A percentile compares a stretch with the other conserved stretches of the same genome.
These are phyloP conservation scores for Hypoxylon trugodes DNA, from an alignment of 495 filamentous ascomycete genomes.

Conservation along the genomic window DNA sequence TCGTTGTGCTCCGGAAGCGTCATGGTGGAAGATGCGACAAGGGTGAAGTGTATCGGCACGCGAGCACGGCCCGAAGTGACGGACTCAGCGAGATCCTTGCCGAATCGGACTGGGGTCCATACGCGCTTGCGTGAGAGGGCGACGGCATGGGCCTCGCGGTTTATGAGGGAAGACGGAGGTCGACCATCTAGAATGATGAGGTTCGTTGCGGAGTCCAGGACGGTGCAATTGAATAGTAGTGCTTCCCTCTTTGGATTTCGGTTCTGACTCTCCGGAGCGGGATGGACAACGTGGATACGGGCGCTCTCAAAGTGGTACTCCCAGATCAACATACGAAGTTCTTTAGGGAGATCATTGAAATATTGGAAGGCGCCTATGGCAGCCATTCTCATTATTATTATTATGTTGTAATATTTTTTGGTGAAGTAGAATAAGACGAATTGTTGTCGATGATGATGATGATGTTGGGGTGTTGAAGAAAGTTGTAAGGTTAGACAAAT, in stretches of 20 bases:
- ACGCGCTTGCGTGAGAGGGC: conserved; percentile 11
- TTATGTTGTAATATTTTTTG: too few relatives aligned
- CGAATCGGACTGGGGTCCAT: conserved; percentile 23
- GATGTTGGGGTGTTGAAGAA: too few relatives aligned
- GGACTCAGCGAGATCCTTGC: conserved; percentile 21
- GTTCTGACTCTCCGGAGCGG: conserved; percentile 19
- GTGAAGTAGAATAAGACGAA: too few relatives aligned
- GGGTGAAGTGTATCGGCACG: conserved; percentile 11
- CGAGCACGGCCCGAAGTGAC: conserved; percentile 10
- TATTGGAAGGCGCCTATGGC: conserved; percentile 36
- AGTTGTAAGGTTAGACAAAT: too few relatives aligned
- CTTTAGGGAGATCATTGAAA: conserved; percentile 38
- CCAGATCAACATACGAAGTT: conserved; percentile 43
- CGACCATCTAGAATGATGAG: conserved; percentile 12
- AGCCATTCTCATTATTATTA: too few relatives aligned
- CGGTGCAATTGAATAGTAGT: conserved; percentile 19
- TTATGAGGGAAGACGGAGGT: conserved; percentile 26
- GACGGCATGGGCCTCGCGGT: conserved; percentile 24
- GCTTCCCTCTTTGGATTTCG: conserved; percentile 21
- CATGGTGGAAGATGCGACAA: background rate
- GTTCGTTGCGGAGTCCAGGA: conserved; percentile 35
- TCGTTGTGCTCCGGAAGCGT: background rate
- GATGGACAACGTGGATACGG: conserved; percentile 34
- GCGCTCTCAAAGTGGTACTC: conserved; percentile 44
- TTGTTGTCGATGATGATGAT: too few relatives aligned